These are phyloP conservation scores for Isabelozyma heimii DNA, from an alignment of 805 yeast genomes.

Conservation along the genomic window DNA sequence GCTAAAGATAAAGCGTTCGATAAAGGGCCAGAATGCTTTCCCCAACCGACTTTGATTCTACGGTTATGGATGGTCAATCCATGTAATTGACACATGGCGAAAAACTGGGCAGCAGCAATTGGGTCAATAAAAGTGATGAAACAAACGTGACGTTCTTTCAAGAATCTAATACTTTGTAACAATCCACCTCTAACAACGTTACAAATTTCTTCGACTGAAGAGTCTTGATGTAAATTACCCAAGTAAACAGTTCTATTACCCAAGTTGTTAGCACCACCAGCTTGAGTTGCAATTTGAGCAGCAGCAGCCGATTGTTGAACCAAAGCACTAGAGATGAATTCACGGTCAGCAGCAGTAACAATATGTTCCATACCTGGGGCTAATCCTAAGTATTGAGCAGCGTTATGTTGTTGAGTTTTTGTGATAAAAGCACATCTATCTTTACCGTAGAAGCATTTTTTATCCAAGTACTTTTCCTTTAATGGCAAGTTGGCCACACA, in stretches of 20 bases:
- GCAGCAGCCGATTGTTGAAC: slow-evolving; percentile 96
- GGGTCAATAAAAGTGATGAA: slow-evolving; percentile 96
- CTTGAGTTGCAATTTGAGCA: slow-evolving; percentile 92
- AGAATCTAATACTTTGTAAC: slow-evolving; percentile 75
- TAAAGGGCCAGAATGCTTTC: slow-evolving; percentile 91
- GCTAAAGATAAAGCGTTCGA: slow-evolving; percentile 85
- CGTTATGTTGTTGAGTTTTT: slow-evolving; percentile 94
- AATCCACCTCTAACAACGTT: slow-evolving; percentile 95
- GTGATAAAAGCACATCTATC: slow-evolving; percentile 94
- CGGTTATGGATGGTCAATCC: slow-evolving; percentile 85
- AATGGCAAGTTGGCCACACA: slow-evolving; percentile 75
- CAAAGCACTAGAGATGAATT: slow-evolving; percentile 65
- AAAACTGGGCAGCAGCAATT: slow-evolving; percentile 95
- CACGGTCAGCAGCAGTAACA: slow-evolving; percentile 66
- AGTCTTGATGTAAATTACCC: slow-evolving; percentile 85
- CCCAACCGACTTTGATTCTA: slow-evolving; percentile 94
- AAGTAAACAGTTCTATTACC: slow-evolving; percentile 93
- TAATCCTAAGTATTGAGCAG: slow-evolving; percentile 89
- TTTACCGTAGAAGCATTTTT: slow-evolving; percentile 86
- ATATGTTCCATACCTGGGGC: slow-evolving; percentile 86
- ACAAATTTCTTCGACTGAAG: slow-evolving; percentile 89
- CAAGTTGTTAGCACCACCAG: slow-evolving; percentile 88
- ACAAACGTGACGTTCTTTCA: slow-evolving; percentile 85
- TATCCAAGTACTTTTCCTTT: slow-evolving; percentile 64
- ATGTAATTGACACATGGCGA: slow-evolving; percentile 88